Conservation (phyloP, 2,329 filamentous ascomycete species). For the Bertia moriformis region DNA sequence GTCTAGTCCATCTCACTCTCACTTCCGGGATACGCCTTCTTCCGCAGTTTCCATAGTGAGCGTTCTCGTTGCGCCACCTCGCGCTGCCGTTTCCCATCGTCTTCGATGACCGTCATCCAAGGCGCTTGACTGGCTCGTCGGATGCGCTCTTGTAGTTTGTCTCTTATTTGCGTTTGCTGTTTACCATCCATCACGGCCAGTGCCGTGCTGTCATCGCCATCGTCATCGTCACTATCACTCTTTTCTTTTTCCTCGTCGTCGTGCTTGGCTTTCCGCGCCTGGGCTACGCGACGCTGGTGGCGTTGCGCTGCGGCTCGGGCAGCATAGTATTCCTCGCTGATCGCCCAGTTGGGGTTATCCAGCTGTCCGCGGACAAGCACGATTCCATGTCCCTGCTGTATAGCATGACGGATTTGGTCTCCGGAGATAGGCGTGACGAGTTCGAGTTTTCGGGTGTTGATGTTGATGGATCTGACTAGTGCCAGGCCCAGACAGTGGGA, state of each 20-base stretch:
- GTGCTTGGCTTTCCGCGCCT: constrained; percentile 1
- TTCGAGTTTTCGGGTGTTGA: neutral
- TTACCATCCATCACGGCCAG: neutral
- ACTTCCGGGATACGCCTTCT: constrained; percentile 18
- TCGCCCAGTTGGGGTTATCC: constrained; percentile 26
- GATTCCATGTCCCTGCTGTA: constrained; percentile 20
- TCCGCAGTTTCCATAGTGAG: constrained; percentile 20
- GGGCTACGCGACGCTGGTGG: constrained; percentile 10
- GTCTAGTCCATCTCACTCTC: constrained; percentile 19
- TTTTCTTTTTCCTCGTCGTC: neutral
- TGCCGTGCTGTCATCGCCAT: neutral
- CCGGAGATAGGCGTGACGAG: constrained; percentile 26
- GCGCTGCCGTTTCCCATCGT: constrained; percentile 6
- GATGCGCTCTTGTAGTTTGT: constrained; percentile 15
- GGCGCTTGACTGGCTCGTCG: constrained; percentile 19
- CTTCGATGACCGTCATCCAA: constrained; percentile 21
- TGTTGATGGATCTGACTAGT: neutral
- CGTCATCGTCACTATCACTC: neutral
- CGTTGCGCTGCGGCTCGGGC: constrained; percentile 18
- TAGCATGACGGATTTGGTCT: constrained; percentile 11
- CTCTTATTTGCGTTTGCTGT: constrained; percentile 3
- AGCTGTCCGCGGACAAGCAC: constrained; percentile 29
- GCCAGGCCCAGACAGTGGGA: constrained; percentile 31
- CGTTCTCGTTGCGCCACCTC: constrained; percentile 10
- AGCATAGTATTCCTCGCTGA: constrained; percentile 23